These are phyloP conservation scores for Dissophora globulifera DNA, from an alignment of 192 early-diverging fungal species.

Conservation along the genomic window DNA sequence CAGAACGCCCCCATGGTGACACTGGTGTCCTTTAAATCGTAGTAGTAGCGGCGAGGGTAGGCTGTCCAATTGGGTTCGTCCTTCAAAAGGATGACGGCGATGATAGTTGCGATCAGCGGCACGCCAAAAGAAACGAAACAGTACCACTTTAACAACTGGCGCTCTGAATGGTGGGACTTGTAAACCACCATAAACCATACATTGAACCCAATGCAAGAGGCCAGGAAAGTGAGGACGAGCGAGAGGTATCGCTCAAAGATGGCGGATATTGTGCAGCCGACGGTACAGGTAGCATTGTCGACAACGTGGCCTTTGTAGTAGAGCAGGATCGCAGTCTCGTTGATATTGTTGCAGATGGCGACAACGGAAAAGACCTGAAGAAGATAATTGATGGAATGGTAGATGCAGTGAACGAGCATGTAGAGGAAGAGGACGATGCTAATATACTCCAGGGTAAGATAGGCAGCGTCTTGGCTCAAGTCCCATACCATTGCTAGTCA, in stretches of 20 bases:
- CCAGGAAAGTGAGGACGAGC: conserved; percentile 7
- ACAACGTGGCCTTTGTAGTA: conserved; percentile 1
- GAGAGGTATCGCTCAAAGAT: conserved; percentile 31
- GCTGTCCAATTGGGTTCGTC: conserved; percentile 10
- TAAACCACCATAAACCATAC: conserved; percentile 35
- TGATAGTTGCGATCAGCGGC: conserved; percentile 1
- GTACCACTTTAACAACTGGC: conserved; percentile 34
- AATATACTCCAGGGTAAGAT: conserved; percentile 25
- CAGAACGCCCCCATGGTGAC: conserved; percentile 19
- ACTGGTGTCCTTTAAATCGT: conserved; percentile 13
- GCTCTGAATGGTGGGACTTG: conserved; percentile 3
- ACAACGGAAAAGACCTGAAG: conserved; percentile 32
- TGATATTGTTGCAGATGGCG: conserved; percentile 40
- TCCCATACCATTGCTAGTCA: conserved; percentile 9
- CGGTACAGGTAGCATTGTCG: neutral
- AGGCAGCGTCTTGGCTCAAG: conserved; percentile 13
- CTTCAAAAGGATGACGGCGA: conserved; percentile 26
- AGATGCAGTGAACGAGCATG: conserved; percentile 18
- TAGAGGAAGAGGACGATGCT: conserved; percentile 30
- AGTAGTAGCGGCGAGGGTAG: conserved; percentile 26
- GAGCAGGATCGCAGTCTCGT: conserved; percentile 29
- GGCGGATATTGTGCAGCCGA: conserved; percentile 11
- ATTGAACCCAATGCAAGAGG: conserved; percentile 31
- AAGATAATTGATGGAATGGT: conserved; percentile 26
- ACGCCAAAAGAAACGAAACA: conserved; percentile 25